Conservation (phyloP, 345 rosid species). For the Populus ilicifolia region DNA sequence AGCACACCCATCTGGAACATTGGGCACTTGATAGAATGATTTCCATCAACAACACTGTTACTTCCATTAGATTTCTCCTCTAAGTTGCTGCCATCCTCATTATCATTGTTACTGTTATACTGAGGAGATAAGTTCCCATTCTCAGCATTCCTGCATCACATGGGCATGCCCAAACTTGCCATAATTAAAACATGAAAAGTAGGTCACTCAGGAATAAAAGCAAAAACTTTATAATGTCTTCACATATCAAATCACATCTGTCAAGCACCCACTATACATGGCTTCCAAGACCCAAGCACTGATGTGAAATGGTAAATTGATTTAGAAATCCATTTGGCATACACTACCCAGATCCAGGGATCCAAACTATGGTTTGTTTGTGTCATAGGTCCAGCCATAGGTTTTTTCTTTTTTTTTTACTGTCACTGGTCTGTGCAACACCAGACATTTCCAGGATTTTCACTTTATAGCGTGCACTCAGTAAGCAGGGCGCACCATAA, state of each 20-base stretch:
- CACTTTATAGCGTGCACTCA: background rate
- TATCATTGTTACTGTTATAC: slow-evolving; percentile 40
- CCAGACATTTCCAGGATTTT: background rate
- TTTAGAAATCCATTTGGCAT: background rate
- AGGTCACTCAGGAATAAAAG: background rate
- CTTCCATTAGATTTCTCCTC: slow-evolving; percentile 43
- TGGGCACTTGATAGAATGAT: slow-evolving; percentile 44
- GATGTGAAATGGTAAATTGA: background rate
- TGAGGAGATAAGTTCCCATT: slow-evolving; percentile 33
- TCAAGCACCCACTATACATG: slow-evolving; percentile 2
- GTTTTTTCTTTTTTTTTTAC: background rate
- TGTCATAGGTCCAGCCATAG: background rate
- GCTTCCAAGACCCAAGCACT: background rate
- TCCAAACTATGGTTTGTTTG: background rate
- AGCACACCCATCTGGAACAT: slow-evolving; percentile 84
- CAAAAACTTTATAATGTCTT: background rate
- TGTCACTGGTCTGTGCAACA: background rate
- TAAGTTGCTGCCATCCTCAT: slow-evolving; percentile 39
- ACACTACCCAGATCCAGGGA: background rate
- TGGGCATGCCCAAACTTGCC: slow-evolving; percentile 23
- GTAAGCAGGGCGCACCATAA: background rate
- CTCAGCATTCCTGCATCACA: slow-evolving; percentile 46
- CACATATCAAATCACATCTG: slow-evolving; percentile 5
- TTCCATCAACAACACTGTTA: slow-evolving; percentile 43
- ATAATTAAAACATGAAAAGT: background rate